Evolutionary conservation across 2,329 filamentous ascomycete species (phyloP).

Genomic region (Fusarium devonianum): DNA sequence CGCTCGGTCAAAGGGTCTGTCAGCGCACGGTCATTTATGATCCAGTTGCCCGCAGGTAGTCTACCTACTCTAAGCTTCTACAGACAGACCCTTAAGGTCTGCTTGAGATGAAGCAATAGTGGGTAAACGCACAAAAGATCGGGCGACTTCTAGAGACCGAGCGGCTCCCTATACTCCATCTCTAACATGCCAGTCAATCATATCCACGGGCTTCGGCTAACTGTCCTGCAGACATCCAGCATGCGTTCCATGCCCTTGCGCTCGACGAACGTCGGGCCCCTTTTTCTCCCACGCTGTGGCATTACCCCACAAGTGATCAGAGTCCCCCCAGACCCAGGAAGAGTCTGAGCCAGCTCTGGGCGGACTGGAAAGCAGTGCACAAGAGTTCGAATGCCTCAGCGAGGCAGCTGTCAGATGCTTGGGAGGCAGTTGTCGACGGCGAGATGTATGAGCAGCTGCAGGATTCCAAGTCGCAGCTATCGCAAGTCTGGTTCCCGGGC

Average conservation of each 20-base stretch:
- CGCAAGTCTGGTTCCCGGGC: constrained; percentile 42
- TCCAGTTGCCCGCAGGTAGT: too few relatives aligned
- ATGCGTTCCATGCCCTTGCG: constrained; percentile 63
- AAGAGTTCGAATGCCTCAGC: constrained; percentile 16
- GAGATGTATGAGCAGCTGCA: constrained; percentile 28
- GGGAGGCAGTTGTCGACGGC: constrained; percentile 28
- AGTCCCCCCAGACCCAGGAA: constrained; percentile 10
- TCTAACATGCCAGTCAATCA: too few relatives aligned
- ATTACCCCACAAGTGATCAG: constrained; percentile 22
- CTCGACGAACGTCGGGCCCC: constrained; percentile 57
- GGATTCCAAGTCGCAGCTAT: constrained; percentile 25
- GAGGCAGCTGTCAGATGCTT: constrained; percentile 18
- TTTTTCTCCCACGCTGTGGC: constrained; percentile 44
- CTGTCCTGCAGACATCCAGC: constrained; percentile 48
- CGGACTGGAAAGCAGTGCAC: constrained; percentile 13
- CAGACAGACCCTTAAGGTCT: too few relatives aligned
- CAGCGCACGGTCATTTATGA: too few relatives aligned
- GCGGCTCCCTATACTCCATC: neutral
- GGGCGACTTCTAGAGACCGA: too few relatives aligned
- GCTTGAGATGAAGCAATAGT: too few relatives aligned
- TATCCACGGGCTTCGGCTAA: too few relatives aligned
- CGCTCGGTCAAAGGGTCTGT: too few relatives aligned
- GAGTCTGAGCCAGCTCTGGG: constrained; percentile 17
- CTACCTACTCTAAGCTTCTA: too few relatives aligned
- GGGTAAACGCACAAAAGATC: too few relatives aligned